phyloP scores from a whole-genome alignment of 2,329 filamentous ascomycete species.

The Alternaria arborescens region DNA sequence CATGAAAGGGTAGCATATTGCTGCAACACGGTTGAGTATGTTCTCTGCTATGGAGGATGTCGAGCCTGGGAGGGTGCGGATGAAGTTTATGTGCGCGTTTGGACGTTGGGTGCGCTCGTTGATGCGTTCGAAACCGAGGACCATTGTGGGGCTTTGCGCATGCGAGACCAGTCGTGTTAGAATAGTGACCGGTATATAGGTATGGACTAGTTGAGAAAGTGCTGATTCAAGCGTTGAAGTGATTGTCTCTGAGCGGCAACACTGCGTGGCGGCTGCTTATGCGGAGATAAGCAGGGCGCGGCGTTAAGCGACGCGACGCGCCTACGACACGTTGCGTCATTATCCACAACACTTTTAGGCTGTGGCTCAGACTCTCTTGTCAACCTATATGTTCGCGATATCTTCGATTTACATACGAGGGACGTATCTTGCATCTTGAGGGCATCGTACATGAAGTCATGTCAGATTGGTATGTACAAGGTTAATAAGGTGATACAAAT shows the following conservation, averaged over 20 bases:
- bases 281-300: constrained; percentile 10
- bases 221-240: neutral
- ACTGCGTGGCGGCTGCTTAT: neutral
- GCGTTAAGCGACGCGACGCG: constrained; percentile 12
- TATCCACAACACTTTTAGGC: neutral
- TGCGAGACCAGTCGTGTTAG: neutral
- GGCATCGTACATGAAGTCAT: neutral
- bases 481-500: neutral
- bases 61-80: constrained; percentile 76
- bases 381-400: neutral
- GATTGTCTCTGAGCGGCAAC: constrained; percentile 3
- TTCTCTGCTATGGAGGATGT: constrained; percentile 40
- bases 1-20: constrained; percentile 75
- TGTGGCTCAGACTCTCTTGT: neutral
- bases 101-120: constrained; percentile 79
- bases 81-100: constrained; percentile 82
- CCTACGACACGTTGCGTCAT: constrained; percentile 6
- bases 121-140: constrained; percentile 78
- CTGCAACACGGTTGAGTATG: constrained; percentile 56
- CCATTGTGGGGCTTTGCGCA: constrained; percentile 63
- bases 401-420: neutral
- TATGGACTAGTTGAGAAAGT: neutral
- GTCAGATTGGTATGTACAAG: neutral
- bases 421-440: neutral
- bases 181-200: neutral